These are phyloP conservation scores for Phytophthora foliorum DNA, from an alignment of 352 stramenopile species.

Conservation along the genomic window DNA sequence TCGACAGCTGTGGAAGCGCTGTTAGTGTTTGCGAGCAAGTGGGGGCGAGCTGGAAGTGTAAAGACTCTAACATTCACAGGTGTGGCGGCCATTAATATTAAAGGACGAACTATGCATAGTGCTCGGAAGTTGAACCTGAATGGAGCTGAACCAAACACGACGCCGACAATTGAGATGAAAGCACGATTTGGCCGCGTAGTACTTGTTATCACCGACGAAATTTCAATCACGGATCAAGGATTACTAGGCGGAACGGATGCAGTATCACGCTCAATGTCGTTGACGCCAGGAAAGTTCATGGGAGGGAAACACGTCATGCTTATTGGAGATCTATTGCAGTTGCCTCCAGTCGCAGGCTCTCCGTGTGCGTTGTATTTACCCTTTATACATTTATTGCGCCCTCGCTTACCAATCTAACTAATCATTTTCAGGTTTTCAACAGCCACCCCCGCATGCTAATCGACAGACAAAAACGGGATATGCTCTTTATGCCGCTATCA, in stretches of 20 bases:
- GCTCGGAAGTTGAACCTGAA: slow-evolving; percentile 8
- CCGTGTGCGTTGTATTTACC: too few species aligned
- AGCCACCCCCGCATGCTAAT: neutral
- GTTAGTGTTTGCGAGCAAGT: neutral
- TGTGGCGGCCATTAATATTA: slow-evolving; percentile 1
- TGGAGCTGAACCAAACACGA: neutral
- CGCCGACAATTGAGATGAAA: slow-evolving; percentile 30
- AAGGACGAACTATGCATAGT: slow-evolving; percentile 7
- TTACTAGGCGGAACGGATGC: slow-evolving; percentile 27
- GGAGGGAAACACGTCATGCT: slow-evolving; percentile 29
- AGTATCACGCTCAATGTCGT: slow-evolving; percentile 11
- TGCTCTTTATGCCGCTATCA: too few species aligned
- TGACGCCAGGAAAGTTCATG: slow-evolving; percentile 3
- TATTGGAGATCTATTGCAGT: slow-evolving; percentile 25
- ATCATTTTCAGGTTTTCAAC: slow-evolving; percentile 17
- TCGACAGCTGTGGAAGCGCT: slow-evolving; percentile 12
- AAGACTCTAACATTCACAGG: slow-evolving; percentile 10
- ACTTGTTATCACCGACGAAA: slow-evolving; percentile 36
- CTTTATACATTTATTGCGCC: too few species aligned
- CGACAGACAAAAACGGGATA: neutral
- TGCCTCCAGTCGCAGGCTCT: slow-evolving; percentile 18
- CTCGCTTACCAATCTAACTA: too few species aligned
- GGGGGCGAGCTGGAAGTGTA: neutral
- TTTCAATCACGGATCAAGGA: slow-evolving; percentile 34
- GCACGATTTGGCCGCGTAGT: slow-evolving; percentile 7